These are phyloP conservation scores for Eucalyptus cladocalyx DNA, from an alignment of 345 rosid species.

Conservation along the genomic window DNA sequence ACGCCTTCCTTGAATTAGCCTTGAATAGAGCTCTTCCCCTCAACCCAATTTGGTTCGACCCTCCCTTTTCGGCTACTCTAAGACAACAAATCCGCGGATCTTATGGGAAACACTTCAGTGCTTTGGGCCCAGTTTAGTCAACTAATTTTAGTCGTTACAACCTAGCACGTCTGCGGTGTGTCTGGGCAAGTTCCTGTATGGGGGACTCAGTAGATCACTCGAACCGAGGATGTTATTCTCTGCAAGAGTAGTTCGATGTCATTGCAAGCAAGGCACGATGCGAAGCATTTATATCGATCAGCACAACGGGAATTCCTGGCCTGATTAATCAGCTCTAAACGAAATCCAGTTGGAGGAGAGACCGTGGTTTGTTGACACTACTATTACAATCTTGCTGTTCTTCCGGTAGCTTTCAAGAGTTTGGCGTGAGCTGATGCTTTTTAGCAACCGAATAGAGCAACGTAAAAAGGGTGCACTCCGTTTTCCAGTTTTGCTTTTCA, in stretches of 20 bases:
- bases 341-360: background rate
- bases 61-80: background rate
- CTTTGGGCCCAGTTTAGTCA: background rate
- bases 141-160: background rate
- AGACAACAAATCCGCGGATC: background rate
- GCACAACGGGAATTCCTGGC: background rate
- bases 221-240: background rate
- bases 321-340: background rate
- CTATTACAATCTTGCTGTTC: background rate
- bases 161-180: background rate
- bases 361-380: background rate
- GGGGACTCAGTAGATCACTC: background rate
- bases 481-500: background rate
- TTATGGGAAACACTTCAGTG: background rate
- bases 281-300: background rate
- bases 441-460: background rate
- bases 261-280: background rate
- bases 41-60: background rate
- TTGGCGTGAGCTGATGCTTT: background rate
- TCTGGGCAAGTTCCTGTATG: background rate
- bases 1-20: background rate
- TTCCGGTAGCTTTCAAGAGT: background rate
- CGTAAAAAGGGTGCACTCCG: background rate
- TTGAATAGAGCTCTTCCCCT: background rate
- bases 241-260: background rate